These are phyloP conservation scores for Trichoderma simmonsii DNA, from an alignment of 2,329 filamentous ascomycete genomes.

Conservation along the genomic window DNA sequence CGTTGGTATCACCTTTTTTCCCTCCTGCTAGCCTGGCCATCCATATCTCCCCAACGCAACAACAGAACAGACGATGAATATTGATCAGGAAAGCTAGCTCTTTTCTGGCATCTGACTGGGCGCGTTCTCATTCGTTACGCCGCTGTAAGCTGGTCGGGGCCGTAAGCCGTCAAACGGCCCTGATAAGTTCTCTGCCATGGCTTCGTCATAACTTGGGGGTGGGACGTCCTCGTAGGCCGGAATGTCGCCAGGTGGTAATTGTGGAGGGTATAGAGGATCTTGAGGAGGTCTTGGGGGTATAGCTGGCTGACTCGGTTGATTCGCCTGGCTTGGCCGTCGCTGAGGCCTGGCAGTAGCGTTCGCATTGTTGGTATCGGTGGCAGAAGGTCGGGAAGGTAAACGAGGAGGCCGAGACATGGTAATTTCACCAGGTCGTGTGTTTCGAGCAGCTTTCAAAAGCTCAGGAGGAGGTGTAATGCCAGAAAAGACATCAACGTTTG, in stretches of 20 bases:
- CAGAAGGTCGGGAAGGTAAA: constrained; percentile 35
- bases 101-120: constrained; percentile 50
- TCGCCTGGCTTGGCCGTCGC: constrained; percentile 25
- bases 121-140: constrained; percentile 59
- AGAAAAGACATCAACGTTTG: constrained; percentile 73
- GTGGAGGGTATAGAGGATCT: constrained; percentile 58
- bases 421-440: constrained; percentile 39
- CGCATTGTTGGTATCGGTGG: constrained; percentile 24
- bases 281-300: constrained; percentile 31
- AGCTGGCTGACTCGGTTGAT: constrained; percentile 22
- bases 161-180: constrained; percentile 63
- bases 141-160: constrained; percentile 65
- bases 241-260: constrained; percentile 45
- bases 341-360: constrained; percentile 22
- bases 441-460: constrained; percentile 60
- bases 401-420: constrained; percentile 33
- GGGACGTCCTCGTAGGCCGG: constrained; percentile 70
- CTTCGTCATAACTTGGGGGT: constrained; percentile 94
- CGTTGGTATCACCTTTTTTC: neutral
- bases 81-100: neutral
- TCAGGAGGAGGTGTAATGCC: constrained; percentile 79
- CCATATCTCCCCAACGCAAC: neutral
- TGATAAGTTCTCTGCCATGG: constrained; percentile 71
- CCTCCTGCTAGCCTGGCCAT: neutral
- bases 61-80: neutral